Percentiles rank a stretch among this genome's conserved stretches.
Evolutionary conservation across 2,329 filamentous ascomycete species (phyloP).

Genomic region (Fusarium sp.): DNA sequence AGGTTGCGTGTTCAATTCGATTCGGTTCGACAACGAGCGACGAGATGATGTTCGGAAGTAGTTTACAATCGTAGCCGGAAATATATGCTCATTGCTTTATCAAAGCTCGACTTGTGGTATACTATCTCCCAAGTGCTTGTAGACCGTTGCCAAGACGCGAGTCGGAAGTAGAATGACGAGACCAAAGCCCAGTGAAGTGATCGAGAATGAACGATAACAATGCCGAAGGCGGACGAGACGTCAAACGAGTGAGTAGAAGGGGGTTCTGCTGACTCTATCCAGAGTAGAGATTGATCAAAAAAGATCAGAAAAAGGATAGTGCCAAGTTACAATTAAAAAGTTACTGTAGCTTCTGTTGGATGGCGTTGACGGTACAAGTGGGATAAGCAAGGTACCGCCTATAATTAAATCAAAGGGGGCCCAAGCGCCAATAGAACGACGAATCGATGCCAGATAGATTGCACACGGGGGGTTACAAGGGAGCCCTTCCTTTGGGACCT

Average conservation of each 20-base stretch:
- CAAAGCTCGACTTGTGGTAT: constrained; percentile 24
- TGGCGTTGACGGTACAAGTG: constrained; percentile 32
- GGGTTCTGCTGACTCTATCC: not conserved
- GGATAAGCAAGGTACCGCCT: constrained; percentile 28
- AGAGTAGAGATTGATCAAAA: constrained; percentile 1
- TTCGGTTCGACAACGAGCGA: constrained; percentile 35
- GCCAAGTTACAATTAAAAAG: constrained; percentile 22
- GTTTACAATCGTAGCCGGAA: constrained; percentile 14
- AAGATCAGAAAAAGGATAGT: constrained; percentile 18
- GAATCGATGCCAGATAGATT: constrained; percentile 37
- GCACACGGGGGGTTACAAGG: constrained; percentile 29
- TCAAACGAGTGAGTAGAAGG: not conserved
- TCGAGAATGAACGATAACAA: not conserved
- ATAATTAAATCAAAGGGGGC: constrained; percentile 41
- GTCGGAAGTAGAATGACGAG: constrained; percentile 26
- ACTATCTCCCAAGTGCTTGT: constrained; percentile 9
- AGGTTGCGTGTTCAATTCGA: constrained; percentile 8
- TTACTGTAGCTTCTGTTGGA: constrained; percentile 14
- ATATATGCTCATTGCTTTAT: constrained; percentile 41
- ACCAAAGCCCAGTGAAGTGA: constrained; percentile 5
- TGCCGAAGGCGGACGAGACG: not conserved
- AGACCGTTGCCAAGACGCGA: constrained; percentile 29
- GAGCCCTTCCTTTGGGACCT: constrained; percentile 11
- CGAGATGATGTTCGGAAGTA: constrained; percentile 7
- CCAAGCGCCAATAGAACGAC: constrained; percentile 27